These are phyloP conservation scores for Neofusicoccum kwambonambiense DNA, from an alignment of 2,329 filamentous ascomycete genomes.

Conservation along the genomic window DNA sequence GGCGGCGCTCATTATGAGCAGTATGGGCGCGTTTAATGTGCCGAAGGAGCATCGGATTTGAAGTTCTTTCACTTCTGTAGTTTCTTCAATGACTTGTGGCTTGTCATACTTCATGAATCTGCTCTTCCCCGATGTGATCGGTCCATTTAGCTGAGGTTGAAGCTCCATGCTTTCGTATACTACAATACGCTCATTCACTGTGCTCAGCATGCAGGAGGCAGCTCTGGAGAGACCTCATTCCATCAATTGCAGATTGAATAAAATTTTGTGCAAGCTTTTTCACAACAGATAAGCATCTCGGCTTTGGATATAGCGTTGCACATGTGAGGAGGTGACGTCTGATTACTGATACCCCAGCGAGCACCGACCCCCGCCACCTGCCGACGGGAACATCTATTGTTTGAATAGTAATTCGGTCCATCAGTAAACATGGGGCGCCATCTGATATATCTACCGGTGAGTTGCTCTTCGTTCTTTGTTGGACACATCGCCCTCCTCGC, in stretches of 20 bases:
- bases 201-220: too few relatives aligned
- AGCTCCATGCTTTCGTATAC: too few relatives aligned
- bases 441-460: too few relatives aligned
- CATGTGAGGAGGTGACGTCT: too few relatives aligned
- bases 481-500: background rate
- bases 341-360: background rate
- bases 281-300: background rate
- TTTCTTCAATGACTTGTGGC: too few relatives aligned
- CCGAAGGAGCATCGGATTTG: background rate
- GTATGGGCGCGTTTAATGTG: background rate
- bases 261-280: background rate
- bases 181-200: too few relatives aligned
- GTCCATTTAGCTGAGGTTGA: too few relatives aligned
- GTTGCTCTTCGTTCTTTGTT: too few relatives aligned
- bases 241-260: too few relatives aligned
- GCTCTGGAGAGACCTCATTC: too few relatives aligned
- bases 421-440: background rate
- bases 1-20: conserved; percentile 14
- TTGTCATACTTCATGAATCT: too few relatives aligned
- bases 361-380: background rate
- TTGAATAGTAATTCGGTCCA: background rate
- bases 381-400: background rate
- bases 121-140: too few relatives aligned
- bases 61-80: background rate
- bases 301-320: background rate